Conservation (phyloP, 768 basidiomycete genomes). For the Xerocomus brunneocitrinus region DNA sequence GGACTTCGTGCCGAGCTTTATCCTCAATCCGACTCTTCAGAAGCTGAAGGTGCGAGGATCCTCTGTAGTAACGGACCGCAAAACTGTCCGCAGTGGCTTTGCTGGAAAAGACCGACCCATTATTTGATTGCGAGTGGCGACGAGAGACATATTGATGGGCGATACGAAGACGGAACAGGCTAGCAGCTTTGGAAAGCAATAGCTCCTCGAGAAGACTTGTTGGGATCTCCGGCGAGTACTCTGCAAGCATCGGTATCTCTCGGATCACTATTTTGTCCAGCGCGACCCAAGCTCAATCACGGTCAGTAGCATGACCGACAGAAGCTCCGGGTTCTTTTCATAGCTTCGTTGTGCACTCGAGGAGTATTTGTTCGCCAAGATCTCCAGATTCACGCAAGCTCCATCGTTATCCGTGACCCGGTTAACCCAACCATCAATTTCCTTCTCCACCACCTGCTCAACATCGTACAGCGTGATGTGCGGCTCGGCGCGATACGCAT, state of each 20-base stretch:
- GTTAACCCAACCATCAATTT: slow-evolving; percentile 33
- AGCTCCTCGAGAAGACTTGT: slow-evolving; percentile 22
- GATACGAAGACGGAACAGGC: slow-evolving; percentile 23
- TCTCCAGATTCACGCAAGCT: slow-evolving; percentile 9
- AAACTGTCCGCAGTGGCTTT: slow-evolving; percentile 21
- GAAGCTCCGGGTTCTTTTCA: slow-evolving; percentile 22
- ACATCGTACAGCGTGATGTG: slow-evolving; percentile 32
- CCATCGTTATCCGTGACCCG: not conserved
- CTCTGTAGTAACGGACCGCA: slow-evolving; percentile 15
- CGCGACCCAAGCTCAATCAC: slow-evolving; percentile 35
- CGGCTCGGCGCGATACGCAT: slow-evolving; percentile 7
- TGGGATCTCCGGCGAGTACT: slow-evolving; percentile 34
- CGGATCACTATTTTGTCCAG: slow-evolving; percentile 25
- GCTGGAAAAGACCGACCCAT: slow-evolving; percentile 34
- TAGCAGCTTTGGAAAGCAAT: slow-evolving; percentile 25
- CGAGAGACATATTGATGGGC: slow-evolving; percentile 30
- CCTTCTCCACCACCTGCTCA: slow-evolving; percentile 29
- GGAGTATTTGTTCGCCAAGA: not conserved
- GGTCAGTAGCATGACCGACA: slow-evolving; percentile 41
- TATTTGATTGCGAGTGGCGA: slow-evolving; percentile 20
- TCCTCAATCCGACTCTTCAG: slow-evolving; percentile 31
- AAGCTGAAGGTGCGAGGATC: slow-evolving; percentile 3
- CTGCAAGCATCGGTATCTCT: slow-evolving; percentile 21
- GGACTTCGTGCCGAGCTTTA: slow-evolving; percentile 15
- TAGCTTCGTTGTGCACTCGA: not conserved